A percentile compares a stretch with the other conserved stretches of the same genome.
Conservation (phyloP, 1,284 basidiomycete species). For the Papiliotrema laurentii region DNA sequence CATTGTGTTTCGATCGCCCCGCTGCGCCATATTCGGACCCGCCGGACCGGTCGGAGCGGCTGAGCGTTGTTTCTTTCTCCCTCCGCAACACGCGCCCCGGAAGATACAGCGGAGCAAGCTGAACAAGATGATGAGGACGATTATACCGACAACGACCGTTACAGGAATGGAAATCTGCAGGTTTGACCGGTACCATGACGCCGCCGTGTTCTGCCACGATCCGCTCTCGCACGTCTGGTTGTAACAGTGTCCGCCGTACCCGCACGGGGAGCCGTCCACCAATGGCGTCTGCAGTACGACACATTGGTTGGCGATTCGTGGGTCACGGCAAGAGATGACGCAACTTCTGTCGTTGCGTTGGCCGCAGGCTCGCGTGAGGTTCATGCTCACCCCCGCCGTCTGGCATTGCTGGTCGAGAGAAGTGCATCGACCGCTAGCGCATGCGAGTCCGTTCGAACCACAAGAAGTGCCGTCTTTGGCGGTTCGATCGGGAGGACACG, state of each 20-base stretch:
- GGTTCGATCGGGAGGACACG: conserved; percentile 67
- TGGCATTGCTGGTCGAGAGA: conserved; percentile 73
- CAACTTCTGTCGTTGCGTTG: conserved; percentile 63
- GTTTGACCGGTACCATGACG: conserved; percentile 71
- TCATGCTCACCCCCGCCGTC: conserved; percentile 64
- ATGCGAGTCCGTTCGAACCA: conserved; percentile 61
- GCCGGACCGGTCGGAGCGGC: conserved; percentile 6
- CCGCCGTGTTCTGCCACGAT: conserved; percentile 57
- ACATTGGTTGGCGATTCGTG: conserved; percentile 59
- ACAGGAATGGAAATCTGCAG: conserved; percentile 76
- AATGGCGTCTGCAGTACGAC: conserved; percentile 69
- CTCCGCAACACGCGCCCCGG: conserved; percentile 21
- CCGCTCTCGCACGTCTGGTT: conserved; percentile 64
- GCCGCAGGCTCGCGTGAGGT: conserved; percentile 63
- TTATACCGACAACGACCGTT: conserved; percentile 64
- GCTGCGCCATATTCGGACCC: conserved; percentile 3
- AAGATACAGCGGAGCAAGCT: conserved; percentile 36
- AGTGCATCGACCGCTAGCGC: conserved; percentile 79
- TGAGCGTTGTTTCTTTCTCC: neutral
- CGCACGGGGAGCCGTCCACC: conserved; percentile 81
- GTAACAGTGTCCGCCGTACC: conserved; percentile 68
- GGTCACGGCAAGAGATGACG: conserved; percentile 75
- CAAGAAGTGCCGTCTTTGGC: conserved; percentile 67
- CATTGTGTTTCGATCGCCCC: neutral
- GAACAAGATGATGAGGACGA: conserved; percentile 48